Evolutionary conservation across 2,329 filamentous ascomycete species (phyloP).

Genomic region (Alternaria sp.): DNA sequence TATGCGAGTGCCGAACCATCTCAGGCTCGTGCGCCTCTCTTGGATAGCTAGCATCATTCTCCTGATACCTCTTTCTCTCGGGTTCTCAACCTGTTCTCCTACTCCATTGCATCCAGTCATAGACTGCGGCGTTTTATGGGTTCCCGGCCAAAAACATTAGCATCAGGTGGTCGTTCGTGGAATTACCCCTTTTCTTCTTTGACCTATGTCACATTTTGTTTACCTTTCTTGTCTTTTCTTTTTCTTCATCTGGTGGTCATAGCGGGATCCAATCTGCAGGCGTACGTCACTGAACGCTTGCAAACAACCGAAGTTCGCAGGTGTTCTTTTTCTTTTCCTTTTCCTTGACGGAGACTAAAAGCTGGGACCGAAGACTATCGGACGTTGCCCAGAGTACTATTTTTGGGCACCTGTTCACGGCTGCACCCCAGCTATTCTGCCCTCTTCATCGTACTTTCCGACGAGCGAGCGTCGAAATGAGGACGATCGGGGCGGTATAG

Average conservation of each 20-base stretch:
- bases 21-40: slow-evolving; percentile 25
- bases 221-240: slow-evolving; percentile 11
- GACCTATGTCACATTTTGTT: background rate
- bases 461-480: background rate
- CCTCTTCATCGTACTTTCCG: background rate
- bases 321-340: background rate
- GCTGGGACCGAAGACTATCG: background rate
- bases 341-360: background rate
- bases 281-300: background rate
- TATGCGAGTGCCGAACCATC: slow-evolving; percentile 27
- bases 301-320: background rate
- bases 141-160: slow-evolving; percentile 33
- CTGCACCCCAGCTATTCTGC: background rate
- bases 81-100: slow-evolving; percentile 16
- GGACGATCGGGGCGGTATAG: background rate
- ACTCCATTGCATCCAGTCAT: slow-evolving; percentile 32
- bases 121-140: slow-evolving; percentile 35
- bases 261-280: slow-evolving; percentile 2
- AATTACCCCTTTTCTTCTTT: slow-evolving; percentile 10
- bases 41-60: slow-evolving; percentile 39
- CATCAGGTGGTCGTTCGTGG: slow-evolving; percentile 33
- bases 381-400: background rate
- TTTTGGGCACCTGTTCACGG: background rate
- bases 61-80: slow-evolving; percentile 17
- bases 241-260: slow-evolving; percentile 6